Percentiles rank a stretch among this genome's conserved stretches.
Conservation (phyloP, 73 alveolate genomes). For the Uronychia setigera region DNA sequence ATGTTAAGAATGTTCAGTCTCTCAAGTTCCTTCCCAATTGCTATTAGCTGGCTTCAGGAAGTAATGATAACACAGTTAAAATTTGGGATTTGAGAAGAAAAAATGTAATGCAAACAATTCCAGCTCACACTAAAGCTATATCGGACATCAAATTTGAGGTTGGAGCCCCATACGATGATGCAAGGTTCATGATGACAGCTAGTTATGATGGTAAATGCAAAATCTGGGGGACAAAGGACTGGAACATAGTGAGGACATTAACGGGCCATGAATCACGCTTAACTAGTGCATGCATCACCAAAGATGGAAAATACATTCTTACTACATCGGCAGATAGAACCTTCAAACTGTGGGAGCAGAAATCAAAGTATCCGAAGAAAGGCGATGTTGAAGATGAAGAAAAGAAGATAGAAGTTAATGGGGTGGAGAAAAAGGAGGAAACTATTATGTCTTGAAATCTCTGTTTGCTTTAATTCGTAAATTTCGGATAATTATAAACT, state of each 20-base stretch:
- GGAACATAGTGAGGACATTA: slow-evolving; percentile 64
- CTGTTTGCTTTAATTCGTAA: no score
- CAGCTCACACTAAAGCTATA: slow-evolving; percentile 94
- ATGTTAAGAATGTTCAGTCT: slow-evolving; percentile 85
- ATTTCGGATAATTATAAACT: no score
- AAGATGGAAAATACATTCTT: slow-evolving; percentile 32
- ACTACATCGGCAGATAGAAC: slow-evolving; percentile 73
- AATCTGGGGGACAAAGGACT: slow-evolving; percentile 79
- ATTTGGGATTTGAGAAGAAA: slow-evolving; percentile 97
- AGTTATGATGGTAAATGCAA: slow-evolving; percentile 82
- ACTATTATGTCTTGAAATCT: no score
- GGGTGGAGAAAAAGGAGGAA: no score
- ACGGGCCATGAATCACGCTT: slow-evolving; percentile 61
- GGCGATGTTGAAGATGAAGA: no score
- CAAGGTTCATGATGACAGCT: slow-evolving; percentile 61
- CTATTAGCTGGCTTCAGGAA: slow-evolving; percentile 90
- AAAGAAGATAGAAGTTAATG: no score
- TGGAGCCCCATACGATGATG: slow-evolving; percentile 28
- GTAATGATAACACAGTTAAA: slow-evolving; percentile 94
- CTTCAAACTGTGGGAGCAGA: slow-evolving; percentile 62
- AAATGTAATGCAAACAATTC: slow-evolving; percentile 74
- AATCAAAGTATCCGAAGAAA: no score
- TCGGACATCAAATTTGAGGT: slow-evolving; percentile 79
- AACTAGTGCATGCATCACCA: slow-evolving; percentile 38
- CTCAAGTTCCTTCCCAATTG: slow-evolving; percentile 89